Evolutionary conservation across 495 filamentous ascomycete genomes (phyloP), one percentile per base, ranked within the genome.

Genomic region (Penicillium bovifimosum): DNA sequence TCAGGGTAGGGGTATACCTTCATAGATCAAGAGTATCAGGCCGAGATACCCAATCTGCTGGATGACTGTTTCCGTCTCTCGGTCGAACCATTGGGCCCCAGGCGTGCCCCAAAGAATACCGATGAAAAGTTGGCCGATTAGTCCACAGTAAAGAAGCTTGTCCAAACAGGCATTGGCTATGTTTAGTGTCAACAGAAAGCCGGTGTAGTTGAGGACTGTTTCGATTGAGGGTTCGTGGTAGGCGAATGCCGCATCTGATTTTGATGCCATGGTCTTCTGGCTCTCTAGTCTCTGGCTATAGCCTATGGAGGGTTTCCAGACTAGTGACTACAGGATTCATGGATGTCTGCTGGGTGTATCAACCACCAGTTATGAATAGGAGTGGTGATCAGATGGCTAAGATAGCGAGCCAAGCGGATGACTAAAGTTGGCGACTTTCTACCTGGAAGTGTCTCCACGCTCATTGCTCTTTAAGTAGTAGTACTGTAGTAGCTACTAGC

Each of bases 21-120:
- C 82, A 61, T 84, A 91, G 2, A 93, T 86, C 9, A 92, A 68
- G 38, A 90, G 66, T 10, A 91, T 79, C 33, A 93, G 58, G 0
- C 89, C 88, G 0, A 92, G 65, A 60, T 91, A 92, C 0, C 88
- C 88, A n/a, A 92, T 61, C 38, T 84, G 76, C 8, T 85, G 78
- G 38, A 90, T 76, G 0, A 74, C 72, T 3, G 77, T 59, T 64
- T 91, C 75, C n/a, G 67, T 63, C 4, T 64, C 61, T 0, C 40
- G 48, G 27, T 63, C 56, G 10, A 86, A 67, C 76, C 77, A 83
- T 58, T 80, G 73, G 26, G 68, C 64, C 0, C 83, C 76, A 0
- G 86, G 86, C 0, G 75, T 75, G 24, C 88, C 85, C 75, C 81
- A 92, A 27, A 83, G 73, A 3, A 88, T 74, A 26, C 88, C 88